Conservation (phyloP, 176 grass and related monocot genomes). For the Carex myosuroides region DNA sequence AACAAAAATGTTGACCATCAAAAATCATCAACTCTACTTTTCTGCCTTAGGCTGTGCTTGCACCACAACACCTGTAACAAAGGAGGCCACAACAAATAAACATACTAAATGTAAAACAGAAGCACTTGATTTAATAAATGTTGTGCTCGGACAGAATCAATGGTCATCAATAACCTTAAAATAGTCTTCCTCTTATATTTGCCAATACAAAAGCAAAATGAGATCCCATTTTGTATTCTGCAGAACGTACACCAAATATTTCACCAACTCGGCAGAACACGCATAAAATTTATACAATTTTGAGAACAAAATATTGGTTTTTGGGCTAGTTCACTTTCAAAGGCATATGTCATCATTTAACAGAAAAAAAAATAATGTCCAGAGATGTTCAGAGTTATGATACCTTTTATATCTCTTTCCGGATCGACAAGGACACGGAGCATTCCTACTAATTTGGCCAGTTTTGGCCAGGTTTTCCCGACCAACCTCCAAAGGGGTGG, state of each 20-base stretch:
- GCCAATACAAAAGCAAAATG: neutral
- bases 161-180: neutral
- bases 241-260: neutral
- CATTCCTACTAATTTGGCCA: constrained; percentile 83
- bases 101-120: neutral
- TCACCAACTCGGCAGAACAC: neutral
- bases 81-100: neutral
- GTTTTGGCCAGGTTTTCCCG: constrained; percentile 61
- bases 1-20: neutral
- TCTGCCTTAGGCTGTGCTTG: neutral
- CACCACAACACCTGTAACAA: constrained; percentile 20
- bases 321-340: neutral
- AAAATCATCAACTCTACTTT: neutral
- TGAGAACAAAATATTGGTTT: neutral
- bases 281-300: neutral
- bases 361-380: neutral
- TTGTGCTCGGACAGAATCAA: neutral
- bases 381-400: neutral
- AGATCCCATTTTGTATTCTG: neutral
- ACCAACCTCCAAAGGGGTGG: constrained; percentile 53
- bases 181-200: neutral
- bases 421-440: constrained; percentile 74
- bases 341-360: neutral
- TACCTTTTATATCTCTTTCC: constrained; percentile 94
- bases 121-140: neutral